Evolutionary conservation across 495 filamentous ascomycete species (phyloP).

Genomic region (Penicillium cosmopolitanum): DNA sequence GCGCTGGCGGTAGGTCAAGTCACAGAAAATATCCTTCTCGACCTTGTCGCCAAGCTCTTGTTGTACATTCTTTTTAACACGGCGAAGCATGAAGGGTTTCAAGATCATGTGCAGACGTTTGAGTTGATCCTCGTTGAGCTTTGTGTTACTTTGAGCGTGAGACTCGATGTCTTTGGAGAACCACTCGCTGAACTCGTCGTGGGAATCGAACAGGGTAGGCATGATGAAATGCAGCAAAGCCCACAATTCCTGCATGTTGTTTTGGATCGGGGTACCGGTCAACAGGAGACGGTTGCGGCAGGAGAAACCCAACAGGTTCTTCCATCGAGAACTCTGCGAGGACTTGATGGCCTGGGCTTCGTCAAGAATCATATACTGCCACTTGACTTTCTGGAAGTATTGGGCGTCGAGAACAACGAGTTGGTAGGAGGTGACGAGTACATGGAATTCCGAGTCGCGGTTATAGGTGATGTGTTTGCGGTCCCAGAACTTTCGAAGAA

Average conservation of each 20-base stretch:
- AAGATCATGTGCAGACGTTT: slow-evolving; percentile 97
- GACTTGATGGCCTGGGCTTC: slow-evolving; percentile 99
- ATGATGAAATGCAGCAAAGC: slow-evolving; percentile 98
- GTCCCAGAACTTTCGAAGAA: slow-evolving; percentile 98
- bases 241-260: slow-evolving; percentile 99
- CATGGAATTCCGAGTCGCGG: slow-evolving; percentile 90
- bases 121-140: slow-evolving; percentile 96
- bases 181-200: slow-evolving; percentile 99
- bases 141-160: slow-evolving; percentile 97
- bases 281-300: slow-evolving; percentile 94
- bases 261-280: slow-evolving; percentile 97
- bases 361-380: slow-evolving; percentile 93
- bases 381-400: slow-evolving; percentile 98
- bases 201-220: slow-evolving; percentile 96
- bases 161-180: slow-evolving; percentile 99
- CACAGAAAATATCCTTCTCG: slow-evolving; percentile 93
- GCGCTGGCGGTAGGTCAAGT: slow-evolving; percentile 96
- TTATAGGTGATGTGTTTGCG: slow-evolving; percentile 95
- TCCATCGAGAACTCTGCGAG: slow-evolving; percentile 94
- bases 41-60: slow-evolving; percentile 99
- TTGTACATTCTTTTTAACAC: slow-evolving; percentile 98
- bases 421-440: slow-evolving; percentile 96
- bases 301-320: slow-evolving; percentile 88
- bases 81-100: slow-evolving; percentile 98
- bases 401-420: slow-evolving; percentile 92